Conservation (phyloP, 768 basidiomycete genomes). For the Roridomyces roridus region DNA sequence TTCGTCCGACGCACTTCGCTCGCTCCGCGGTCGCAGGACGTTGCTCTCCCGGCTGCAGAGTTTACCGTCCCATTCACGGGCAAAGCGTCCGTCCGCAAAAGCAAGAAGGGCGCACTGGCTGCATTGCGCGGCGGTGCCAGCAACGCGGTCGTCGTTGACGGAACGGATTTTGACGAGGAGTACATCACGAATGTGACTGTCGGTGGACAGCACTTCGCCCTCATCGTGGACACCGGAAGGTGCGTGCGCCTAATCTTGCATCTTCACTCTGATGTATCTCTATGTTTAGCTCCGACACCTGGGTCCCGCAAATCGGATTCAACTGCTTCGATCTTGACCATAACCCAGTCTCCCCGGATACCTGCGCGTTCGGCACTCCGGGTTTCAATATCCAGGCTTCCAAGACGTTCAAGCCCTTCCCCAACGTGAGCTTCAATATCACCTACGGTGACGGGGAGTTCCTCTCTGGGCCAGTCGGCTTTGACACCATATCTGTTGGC, state of each 20-base stretch:
- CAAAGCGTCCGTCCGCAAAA: conserved; percentile 10
- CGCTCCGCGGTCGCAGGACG: conserved; percentile 3
- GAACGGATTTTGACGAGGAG: conserved; percentile 19
- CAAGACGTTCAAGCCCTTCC: conserved; percentile 19
- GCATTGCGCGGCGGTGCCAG: conserved; percentile 6
- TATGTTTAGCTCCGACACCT: conserved; percentile 26
- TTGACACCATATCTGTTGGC: conserved; percentile 27
- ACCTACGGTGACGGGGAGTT: conserved; percentile 23
- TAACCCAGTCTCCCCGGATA: conserved; percentile 4
- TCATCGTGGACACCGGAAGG: conserved; percentile 27
- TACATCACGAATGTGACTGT: conserved; percentile 22
- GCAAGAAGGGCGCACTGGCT: conserved; percentile 19
- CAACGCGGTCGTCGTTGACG: conserved; percentile 5
- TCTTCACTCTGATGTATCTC: not conserved
- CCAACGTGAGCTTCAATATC: conserved; percentile 25
- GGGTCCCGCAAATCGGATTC: conserved; percentile 25
- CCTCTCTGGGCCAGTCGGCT: conserved; percentile 22
- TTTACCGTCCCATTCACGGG: conserved; percentile 21
- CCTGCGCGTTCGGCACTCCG: conserved; percentile 25
- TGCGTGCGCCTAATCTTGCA: no score
- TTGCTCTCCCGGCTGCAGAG: conserved; percentile 19
- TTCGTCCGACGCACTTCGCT: conserved; percentile 2
- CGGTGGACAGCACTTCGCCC: conserved; percentile 23
- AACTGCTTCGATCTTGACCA: conserved; percentile 22
- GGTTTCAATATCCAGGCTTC: conserved; percentile 25